Evolutionary conservation across 2,329 filamentous ascomycete species (phyloP).

Genomic region (Alternaria solani): DNA sequence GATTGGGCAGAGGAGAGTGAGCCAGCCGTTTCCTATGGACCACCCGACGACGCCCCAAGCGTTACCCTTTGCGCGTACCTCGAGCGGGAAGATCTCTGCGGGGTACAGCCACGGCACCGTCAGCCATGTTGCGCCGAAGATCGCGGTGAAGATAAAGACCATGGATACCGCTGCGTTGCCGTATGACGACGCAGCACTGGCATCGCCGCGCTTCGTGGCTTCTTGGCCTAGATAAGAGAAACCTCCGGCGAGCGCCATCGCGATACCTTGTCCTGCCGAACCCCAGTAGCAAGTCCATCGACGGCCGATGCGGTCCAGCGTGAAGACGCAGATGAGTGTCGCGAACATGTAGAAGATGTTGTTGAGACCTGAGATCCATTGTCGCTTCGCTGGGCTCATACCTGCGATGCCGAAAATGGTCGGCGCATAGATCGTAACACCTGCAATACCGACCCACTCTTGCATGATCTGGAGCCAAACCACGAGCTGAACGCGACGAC

Average conservation of each 20-base stretch:
- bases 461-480: conserved; percentile 77
- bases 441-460: conserved; percentile 65
- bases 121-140: conserved; percentile 71
- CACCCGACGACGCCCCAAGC: conserved; percentile 80
- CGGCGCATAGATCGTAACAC: conserved; percentile 66
- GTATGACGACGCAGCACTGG: conserved; percentile 59
- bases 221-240: conserved; percentile 65
- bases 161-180: conserved; percentile 73
- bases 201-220: conserved; percentile 57
- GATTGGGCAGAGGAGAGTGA: conserved; percentile 53
- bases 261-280: conserved; percentile 67
- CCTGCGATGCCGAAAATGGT: conserved; percentile 73
- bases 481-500: conserved; percentile 72
- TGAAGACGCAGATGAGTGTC: conserved; percentile 74
- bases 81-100: conserved; percentile 76
- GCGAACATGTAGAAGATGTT: conserved; percentile 68
- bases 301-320: conserved; percentile 72
- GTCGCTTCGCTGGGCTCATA: conserved; percentile 60
- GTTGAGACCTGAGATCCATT: conserved; percentile 55
- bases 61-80: conserved; percentile 76
- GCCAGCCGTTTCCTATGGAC: conserved; percentile 77
- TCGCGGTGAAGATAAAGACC: conserved; percentile 72
- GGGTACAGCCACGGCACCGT: conserved; percentile 68
- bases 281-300: conserved; percentile 76
- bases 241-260: conserved; percentile 72